These are phyloP conservation scores for Cornus florida DNA, from an alignment of 148 eudicot genomes.

Conservation along the genomic window DNA sequence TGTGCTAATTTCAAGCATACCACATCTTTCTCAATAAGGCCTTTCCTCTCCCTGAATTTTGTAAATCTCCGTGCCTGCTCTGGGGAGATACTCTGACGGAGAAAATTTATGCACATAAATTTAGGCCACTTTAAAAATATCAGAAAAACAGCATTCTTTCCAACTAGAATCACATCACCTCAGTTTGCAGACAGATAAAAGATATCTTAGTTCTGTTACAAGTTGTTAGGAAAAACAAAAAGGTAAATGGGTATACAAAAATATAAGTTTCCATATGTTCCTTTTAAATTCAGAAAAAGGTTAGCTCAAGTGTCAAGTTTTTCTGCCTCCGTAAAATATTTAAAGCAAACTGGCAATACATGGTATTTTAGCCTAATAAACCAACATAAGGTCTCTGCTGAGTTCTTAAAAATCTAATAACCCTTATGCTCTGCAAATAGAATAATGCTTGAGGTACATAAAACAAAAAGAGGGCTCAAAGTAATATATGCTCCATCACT, in stretches of 20 bases:
- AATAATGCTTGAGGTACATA: background rate
- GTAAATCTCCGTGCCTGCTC: constrained; percentile 91
- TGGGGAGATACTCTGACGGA: constrained; percentile 75
- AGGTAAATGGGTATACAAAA: background rate
- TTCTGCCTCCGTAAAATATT: background rate
- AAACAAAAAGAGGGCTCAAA: background rate
- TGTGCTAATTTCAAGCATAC: constrained; percentile 37
- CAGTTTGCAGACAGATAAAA: background rate
- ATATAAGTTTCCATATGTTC: background rate
- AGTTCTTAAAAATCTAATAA: background rate
- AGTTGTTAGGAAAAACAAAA: constrained; percentile 1
- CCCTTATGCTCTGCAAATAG: background rate
- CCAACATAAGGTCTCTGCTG: background rate
- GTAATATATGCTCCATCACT: background rate
- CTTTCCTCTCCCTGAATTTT: constrained; percentile 91
- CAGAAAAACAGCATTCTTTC: background rate
- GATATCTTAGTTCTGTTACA: background rate
- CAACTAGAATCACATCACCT: background rate
- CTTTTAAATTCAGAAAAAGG: background rate
- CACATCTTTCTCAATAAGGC: constrained; percentile 99
- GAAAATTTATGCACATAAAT: background rate
- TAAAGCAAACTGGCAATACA: background rate
- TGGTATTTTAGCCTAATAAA: background rate
- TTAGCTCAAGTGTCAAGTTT: background rate
- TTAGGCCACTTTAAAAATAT: background rate